Conservation (phyloP, 2,329 filamentous ascomycete genomes). For the Sarocladium kiliense region DNA sequence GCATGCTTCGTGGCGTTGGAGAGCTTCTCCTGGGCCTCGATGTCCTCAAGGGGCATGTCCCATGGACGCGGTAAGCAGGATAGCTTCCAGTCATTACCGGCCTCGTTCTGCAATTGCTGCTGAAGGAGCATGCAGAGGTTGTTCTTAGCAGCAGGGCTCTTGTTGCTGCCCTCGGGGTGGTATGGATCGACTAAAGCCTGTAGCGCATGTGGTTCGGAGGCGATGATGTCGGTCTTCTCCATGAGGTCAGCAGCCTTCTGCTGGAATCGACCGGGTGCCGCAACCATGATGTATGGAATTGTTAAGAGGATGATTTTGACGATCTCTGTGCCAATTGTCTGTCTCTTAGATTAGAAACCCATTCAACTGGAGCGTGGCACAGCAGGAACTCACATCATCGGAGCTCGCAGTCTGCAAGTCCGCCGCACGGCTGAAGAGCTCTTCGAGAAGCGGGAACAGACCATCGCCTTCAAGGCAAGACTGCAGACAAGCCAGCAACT, state of each 20-base stretch:
- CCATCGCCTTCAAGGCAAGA: conserved; percentile 76
- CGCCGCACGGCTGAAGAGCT: conserved; percentile 86
- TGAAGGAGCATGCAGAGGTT: conserved; percentile 80
- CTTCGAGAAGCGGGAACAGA: conserved; percentile 78
- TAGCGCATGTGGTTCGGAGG: conserved; percentile 78
- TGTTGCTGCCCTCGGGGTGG: conserved; percentile 56
- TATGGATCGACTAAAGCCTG: conserved; percentile 87
- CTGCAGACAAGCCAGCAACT: conserved; percentile 85
- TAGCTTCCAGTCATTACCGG: conserved; percentile 69
- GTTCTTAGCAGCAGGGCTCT: conserved; percentile 55
- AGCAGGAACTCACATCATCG: conserved; percentile 66
- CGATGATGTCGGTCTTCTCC: conserved; percentile 93
- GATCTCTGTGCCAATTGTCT: conserved; percentile 74
- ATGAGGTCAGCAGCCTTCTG: conserved; percentile 74
- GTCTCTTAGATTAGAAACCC: conserved; percentile 12
- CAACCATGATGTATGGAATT: conserved; percentile 82
- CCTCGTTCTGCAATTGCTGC: conserved; percentile 76
- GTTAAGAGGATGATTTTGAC: conserved; percentile 96
- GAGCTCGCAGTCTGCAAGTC: conserved; percentile 89
- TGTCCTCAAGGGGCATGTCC: conserved; percentile 56
- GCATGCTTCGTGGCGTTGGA: conserved; percentile 64
- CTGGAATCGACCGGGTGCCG: conserved; percentile 63
- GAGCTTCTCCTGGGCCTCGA: conserved; percentile 55
- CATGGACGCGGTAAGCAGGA: conserved; percentile 63
- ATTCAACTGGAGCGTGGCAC: neutral